phyloP scores from a whole-genome alignment of 495 filamentous ascomycete species.

The Neurospora cerealis region DNA sequence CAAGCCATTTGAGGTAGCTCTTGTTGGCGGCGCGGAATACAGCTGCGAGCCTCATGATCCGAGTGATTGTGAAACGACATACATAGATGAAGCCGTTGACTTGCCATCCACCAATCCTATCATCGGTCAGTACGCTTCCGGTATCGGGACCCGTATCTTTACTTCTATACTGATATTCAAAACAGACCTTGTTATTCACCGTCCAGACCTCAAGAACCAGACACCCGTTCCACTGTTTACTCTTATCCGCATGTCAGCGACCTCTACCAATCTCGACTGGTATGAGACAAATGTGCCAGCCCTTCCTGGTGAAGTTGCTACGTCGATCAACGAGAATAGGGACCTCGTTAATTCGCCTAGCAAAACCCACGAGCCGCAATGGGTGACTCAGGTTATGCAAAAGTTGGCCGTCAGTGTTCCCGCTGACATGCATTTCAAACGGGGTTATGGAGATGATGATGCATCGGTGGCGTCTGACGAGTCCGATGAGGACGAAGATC shows the following conservation, averaged over 20 bases:
- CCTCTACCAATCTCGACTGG: constrained; percentile 33
- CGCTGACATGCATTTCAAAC: constrained; percentile 15
- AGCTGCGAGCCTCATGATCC: constrained; percentile 15
- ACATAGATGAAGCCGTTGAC: constrained; percentile 12
- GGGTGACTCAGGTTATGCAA: constrained; percentile 31
- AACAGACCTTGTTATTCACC: constrained; percentile 35
- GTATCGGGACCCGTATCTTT: not conserved
- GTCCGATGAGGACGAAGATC: constrained; percentile 10
- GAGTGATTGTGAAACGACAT: constrained; percentile 29
- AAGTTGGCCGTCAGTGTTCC: constrained; percentile 27
- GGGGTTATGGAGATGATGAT: constrained; percentile 12
- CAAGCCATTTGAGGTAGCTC: constrained; percentile 28
- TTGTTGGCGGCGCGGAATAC: constrained; percentile 10
- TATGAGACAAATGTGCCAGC: constrained; percentile 30
- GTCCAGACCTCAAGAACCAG: constrained; percentile 20
- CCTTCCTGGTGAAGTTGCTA: constrained; percentile 10
- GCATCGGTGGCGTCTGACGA: constrained; percentile 16
- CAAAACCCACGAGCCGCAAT: constrained; percentile 19
- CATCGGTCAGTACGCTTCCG: constrained; percentile 19
- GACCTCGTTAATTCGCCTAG: not conserved
- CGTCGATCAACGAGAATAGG: not conserved
- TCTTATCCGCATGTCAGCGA: constrained; percentile 35
- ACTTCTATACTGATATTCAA: not conserved
- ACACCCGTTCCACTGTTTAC: constrained; percentile 28
- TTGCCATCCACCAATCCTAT: constrained; percentile 29